Percentiles rank a stretch among this genome's conserved stretches.
These are phyloP conservation scores for Geum urbanum DNA, from an alignment of 306 rosid species.

Conservation along the genomic window DNA sequence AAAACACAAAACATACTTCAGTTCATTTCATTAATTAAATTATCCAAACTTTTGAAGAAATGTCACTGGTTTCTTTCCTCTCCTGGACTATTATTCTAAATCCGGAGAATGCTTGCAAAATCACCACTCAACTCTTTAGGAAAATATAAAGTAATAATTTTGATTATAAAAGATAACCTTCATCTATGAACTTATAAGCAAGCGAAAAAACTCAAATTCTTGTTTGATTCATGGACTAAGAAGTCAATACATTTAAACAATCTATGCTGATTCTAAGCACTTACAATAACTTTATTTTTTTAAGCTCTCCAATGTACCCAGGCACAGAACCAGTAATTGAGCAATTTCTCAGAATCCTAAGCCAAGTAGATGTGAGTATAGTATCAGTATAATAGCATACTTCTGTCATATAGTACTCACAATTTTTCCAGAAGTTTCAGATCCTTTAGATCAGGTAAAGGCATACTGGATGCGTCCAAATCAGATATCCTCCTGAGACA, in stretches of 20 bases:
- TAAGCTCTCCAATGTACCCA: constrained; percentile 21
- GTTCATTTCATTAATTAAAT: not conserved
- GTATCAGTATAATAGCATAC: not conserved
- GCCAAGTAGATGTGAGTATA: constrained; percentile 16
- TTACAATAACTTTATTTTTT: constrained; percentile 37
- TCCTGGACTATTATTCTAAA: not conserved
- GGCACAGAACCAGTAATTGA: constrained; percentile 45
- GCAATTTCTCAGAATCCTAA: constrained; percentile 71
- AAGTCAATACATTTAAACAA: not conserved
- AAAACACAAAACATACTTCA: too few relatives aligned
- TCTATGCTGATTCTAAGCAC: constrained; percentile 17
- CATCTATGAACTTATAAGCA: not conserved
- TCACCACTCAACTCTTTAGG: not conserved
- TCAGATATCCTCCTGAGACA: constrained; percentile 71
- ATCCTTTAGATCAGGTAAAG: constrained; percentile 51
- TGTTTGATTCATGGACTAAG: not conserved
- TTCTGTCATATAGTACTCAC: constrained; percentile 48
- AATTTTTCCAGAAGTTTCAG: constrained; percentile 29
- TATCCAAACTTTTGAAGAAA: not conserved
- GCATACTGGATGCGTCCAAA: constrained; percentile 49
- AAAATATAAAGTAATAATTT: not conserved
- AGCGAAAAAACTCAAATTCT: not conserved
- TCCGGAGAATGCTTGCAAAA: not conserved
- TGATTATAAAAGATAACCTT: not conserved
- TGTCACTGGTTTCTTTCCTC: not conserved